Percentiles rank a stretch among this genome's conserved stretches.
Conservation (phyloP, 2,329 filamentous ascomycete genomes). For the Acephala macrosclerotiorum region DNA sequence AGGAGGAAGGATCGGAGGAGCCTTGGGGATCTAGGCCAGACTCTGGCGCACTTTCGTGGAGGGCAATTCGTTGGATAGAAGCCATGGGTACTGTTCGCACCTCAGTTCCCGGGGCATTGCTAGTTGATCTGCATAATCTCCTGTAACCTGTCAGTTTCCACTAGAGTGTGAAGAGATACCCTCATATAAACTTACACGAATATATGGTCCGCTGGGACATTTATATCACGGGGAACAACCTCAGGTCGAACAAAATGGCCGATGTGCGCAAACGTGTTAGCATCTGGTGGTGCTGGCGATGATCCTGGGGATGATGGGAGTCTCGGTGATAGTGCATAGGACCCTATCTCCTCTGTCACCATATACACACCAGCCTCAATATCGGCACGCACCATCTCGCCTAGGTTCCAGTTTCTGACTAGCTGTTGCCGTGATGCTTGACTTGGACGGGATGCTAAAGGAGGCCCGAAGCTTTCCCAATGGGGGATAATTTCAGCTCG, state of each 20-base stretch:
- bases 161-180: neutral
- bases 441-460: neutral
- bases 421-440: too few relatives aligned
- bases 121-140: neutral
- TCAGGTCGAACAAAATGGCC: neutral
- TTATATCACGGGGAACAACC: neutral
- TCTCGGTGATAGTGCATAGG: too few relatives aligned
- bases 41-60: neutral
- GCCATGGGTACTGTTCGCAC: neutral
- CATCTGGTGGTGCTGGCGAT: too few relatives aligned
- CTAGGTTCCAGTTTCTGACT: neutral
- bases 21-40: neutral
- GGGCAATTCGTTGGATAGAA: neutral
- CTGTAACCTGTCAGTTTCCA: neutral
- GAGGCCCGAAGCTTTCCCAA: constrained; percentile 3
- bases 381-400: neutral
- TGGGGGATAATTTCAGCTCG: neutral
- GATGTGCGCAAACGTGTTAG: neutral
- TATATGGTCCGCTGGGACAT: neutral
- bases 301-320: too few relatives aligned
- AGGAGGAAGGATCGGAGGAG: neutral
- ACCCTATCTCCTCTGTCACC: neutral
- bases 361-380: neutral
- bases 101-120: neutral
- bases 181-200: neutral